These are phyloP conservation scores for Salmacisia buchloeana DNA, from an alignment of 1,284 basidiomycete genomes.

Conservation along the genomic window DNA sequence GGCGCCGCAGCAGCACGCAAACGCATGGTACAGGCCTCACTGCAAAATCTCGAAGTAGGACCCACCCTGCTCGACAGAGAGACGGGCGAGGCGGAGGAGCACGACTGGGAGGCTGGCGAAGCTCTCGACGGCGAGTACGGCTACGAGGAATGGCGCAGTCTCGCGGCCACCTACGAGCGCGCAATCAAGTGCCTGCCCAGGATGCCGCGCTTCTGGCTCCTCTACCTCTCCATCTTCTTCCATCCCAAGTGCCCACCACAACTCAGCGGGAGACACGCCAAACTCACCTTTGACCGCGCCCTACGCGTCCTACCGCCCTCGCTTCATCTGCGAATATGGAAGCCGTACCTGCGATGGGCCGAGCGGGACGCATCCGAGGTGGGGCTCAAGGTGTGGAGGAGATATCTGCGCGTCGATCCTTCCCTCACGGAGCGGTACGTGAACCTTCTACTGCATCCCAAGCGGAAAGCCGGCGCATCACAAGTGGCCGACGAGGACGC, in stretches of 20 bases:
- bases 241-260: slow-evolving; percentile 82
- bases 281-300: slow-evolving; percentile 89
- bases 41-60: slow-evolving; percentile 59
- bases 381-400: slow-evolving; percentile 74
- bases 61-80: slow-evolving; percentile 38
- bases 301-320: slow-evolving; percentile 88
- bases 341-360: slow-evolving; percentile 88
- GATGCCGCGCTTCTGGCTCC: slow-evolving; percentile 89
- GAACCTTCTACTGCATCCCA: slow-evolving; percentile 25
- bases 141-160: slow-evolving; percentile 86
- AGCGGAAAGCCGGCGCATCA: slow-evolving; percentile 14
- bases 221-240: slow-evolving; percentile 82
- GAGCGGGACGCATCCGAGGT: slow-evolving; percentile 58
- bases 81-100: slow-evolving; percentile 65
- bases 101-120: slow-evolving; percentile 63
- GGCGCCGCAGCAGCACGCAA: slow-evolving; percentile 47
- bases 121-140: slow-evolving; percentile 81
- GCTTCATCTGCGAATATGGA: slow-evolving; percentile 90
- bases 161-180: slow-evolving; percentile 83
- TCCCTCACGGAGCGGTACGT: slow-evolving; percentile 47
- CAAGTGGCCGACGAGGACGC: slow-evolving; percentile 19
- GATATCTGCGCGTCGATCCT: slow-evolving; percentile 66
- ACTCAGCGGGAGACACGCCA: slow-evolving; percentile 81
- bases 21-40: slow-evolving; percentile 52
- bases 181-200: slow-evolving; percentile 88